phyloP scores from a whole-genome alignment of 73 alveolate species.

The Paramecium caudatum region DNA sequence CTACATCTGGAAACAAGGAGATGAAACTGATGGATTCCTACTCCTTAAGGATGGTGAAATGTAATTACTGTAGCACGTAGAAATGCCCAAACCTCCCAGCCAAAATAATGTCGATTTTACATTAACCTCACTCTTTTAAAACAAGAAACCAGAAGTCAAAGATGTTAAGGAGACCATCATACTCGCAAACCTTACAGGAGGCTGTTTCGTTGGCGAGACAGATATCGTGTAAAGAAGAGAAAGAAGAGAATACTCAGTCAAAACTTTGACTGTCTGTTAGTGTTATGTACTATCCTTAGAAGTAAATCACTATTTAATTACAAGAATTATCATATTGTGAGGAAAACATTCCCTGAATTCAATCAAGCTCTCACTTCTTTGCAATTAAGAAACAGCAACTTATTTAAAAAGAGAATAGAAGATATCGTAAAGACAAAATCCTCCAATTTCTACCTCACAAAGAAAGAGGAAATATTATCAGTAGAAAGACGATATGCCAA shows the following conservation, averaged over 20 bases:
- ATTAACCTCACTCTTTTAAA: neutral
- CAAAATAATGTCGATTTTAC: slow-evolving; percentile 39
- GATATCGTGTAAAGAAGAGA: slow-evolving; percentile 7
- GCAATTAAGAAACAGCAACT: neutral
- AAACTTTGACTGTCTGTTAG: neutral
- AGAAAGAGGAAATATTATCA: slow-evolving; percentile 18
- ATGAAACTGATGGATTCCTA: slow-evolving; percentile 40
- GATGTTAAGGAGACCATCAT: neutral
- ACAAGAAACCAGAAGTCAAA: neutral
- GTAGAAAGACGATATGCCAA: slow-evolving; percentile 64
- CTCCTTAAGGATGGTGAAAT: slow-evolving; percentile 50
- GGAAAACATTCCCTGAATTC: slow-evolving; percentile 62
- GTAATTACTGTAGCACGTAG: slow-evolving; percentile 25
- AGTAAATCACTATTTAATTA: slow-evolving; percentile 34
- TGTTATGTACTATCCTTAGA: slow-evolving; percentile 2
- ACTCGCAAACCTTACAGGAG: slow-evolving; percentile 50
- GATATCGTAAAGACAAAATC: slow-evolving; percentile 15
- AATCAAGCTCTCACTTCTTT: neutral
- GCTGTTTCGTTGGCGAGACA: slow-evolving; percentile 60
- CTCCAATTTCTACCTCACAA: slow-evolving; percentile 3
- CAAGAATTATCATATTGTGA: slow-evolving; percentile 51
- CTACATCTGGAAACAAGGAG: slow-evolving; percentile 63
- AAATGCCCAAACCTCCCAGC: slow-evolving; percentile 5
- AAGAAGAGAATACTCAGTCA: slow-evolving; percentile 49
- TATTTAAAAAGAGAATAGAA: slow-evolving; percentile 8